Base-by-base conservation (phyloP, 805 yeast genomes). In the Suhomyces vadensis region DNA sequence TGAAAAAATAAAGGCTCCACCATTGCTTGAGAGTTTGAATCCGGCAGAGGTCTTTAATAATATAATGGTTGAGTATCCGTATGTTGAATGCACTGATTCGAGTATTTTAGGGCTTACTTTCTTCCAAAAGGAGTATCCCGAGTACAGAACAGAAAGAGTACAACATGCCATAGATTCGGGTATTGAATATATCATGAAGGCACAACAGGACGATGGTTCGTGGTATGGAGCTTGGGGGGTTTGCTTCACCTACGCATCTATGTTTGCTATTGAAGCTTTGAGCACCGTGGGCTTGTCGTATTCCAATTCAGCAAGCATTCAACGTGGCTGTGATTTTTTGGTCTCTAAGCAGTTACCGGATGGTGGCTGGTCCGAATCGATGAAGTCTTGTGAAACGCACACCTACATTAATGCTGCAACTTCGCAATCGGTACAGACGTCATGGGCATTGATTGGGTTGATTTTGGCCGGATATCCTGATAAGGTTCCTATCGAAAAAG, bases 191-290 rank as follows among this genome's bases (percentile, higher is more conserved):
- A 87, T 94, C 35, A 78, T 77, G 39, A 63, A 70, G 2, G 78
- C 79, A 2, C 99, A 94, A 64, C 70, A 73, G 35, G 35, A 47
- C 5, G 96, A 94, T 63, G 99, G 99, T 0, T 83, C 95, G 10
- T 94, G 98, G 98, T 95, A 91, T 62, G 99, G 99, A 1, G 82
- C 89, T 31, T 94, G 99, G 99, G 99, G 99, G 27, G 83, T 94
- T 4, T 94, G 99, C 61, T 90, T 76, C 60, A 87, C 97, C 0
- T 94, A 94, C 64, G 98, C 98, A 0, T 87, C 90, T 1, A 94
- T 94, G 99, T 94, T 94, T 77, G 99, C 99, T 0, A 65, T 94
- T 22, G 99, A 94, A 55, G 98, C 98, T 0, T 73, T 94, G 39
- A 71, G 80, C 21, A 79, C 92, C 3, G 84, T 85, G 21, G 87